Evolutionary conservation across 2,329 filamentous ascomycete genomes (phyloP).

Genomic region (Truncatella angustata): DNA sequence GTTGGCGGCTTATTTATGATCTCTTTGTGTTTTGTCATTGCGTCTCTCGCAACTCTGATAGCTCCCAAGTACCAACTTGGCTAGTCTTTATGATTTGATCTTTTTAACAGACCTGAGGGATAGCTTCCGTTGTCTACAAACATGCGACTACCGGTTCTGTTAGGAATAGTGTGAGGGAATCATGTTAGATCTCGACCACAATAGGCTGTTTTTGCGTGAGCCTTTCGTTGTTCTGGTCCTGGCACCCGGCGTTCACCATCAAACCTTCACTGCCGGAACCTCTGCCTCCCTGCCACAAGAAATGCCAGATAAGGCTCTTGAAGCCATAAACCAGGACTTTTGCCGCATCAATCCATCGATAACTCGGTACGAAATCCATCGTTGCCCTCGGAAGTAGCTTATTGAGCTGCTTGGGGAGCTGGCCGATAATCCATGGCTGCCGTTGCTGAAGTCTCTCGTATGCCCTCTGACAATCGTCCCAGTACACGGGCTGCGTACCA

Average conservation of each 20-base stretch:
- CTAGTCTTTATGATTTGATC: too few species aligned
- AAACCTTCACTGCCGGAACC: slow-evolving; percentile 42
- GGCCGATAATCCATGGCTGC: slow-evolving; percentile 20
- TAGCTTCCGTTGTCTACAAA: too few species aligned
- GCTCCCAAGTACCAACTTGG: too few species aligned
- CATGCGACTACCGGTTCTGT: too few species aligned
- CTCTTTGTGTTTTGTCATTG: too few species aligned
- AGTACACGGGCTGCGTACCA: slow-evolving; percentile 68
- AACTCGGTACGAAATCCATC: slow-evolving; percentile 45
- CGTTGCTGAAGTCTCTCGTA: slow-evolving; percentile 65
- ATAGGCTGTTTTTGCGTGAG: slow-evolving; percentile 37
- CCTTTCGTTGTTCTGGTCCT: slow-evolving; percentile 51
- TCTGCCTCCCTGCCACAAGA: slow-evolving; percentile 52
- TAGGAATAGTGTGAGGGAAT: too few species aligned
- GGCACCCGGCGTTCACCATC: slow-evolving; percentile 58
- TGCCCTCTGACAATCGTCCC: slow-evolving; percentile 68
- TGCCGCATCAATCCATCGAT: slow-evolving; percentile 45
- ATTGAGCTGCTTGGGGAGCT: background rate
- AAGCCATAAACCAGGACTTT: slow-evolving; percentile 44
- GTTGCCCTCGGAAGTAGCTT: slow-evolving; percentile 34
- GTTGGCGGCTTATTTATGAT: too few species aligned
- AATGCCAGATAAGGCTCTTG: slow-evolving; percentile 52
- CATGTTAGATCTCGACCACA: slow-evolving; percentile 25
- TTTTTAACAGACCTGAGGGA: too few species aligned
- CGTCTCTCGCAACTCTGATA: too few species aligned